Conservation (phyloP, 345 rosid genomes). For the Balakata baccata region DNA sequence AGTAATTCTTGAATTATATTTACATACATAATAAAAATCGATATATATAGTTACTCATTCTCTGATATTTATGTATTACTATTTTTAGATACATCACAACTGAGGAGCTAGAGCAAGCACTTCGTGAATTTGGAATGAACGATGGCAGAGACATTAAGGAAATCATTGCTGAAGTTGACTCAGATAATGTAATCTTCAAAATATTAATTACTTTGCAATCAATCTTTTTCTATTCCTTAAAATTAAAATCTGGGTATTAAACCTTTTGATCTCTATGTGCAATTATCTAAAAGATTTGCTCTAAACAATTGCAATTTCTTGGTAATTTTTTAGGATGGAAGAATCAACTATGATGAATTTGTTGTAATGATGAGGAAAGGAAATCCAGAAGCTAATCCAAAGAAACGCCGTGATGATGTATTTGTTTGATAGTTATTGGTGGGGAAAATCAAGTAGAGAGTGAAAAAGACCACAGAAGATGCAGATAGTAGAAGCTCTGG, state of each 20-base stretch:
- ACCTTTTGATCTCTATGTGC: no score
- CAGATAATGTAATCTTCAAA: slow-evolving; percentile 54
- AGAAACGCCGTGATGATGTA: slow-evolving; percentile 73
- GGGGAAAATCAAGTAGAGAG: neutral
- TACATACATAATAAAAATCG: no score
- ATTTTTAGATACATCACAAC: slow-evolving; percentile 58
- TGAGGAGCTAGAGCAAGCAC: slow-evolving; percentile 92
- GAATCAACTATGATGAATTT: slow-evolving; percentile 92
- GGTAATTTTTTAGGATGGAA: slow-evolving; percentile 54
- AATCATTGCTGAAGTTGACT: slow-evolving; percentile 76
- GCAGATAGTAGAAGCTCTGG: neutral
- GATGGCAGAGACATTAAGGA: slow-evolving; percentile 75
- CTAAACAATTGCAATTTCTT: neutral
- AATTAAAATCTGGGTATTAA: no score
- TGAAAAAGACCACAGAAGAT: neutral
- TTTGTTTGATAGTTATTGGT: slow-evolving; percentile 6
- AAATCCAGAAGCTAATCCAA: slow-evolving; percentile 71
- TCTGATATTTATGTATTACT: neutral
- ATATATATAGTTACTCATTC: neutral
- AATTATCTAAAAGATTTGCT: neutral
- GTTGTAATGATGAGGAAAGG: slow-evolving; percentile 99
- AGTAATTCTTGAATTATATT: no score
- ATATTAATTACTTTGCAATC: neutral
- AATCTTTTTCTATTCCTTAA: neutral
- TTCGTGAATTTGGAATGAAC: slow-evolving; percentile 70